Percentiles rank a stretch among this genome's conserved stretches.
These are phyloP conservation scores for Raphanus hybrid DNA, from an alignment of 441 rosid genomes.

Conservation along the genomic window DNA sequence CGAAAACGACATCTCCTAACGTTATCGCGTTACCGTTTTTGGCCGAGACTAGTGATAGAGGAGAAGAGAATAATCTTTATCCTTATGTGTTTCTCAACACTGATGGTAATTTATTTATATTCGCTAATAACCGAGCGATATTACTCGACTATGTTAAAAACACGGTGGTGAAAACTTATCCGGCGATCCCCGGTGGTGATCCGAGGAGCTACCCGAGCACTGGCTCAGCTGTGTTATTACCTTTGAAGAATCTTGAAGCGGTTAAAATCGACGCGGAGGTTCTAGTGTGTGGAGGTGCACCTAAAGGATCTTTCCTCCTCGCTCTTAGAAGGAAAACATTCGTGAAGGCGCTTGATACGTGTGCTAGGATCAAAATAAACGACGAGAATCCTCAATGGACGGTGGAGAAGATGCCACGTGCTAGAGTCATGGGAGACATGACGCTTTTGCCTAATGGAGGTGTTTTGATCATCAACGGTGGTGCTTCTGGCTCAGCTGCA, in stretches of 20 bases:
- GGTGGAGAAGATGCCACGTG: slow-evolving; percentile 58
- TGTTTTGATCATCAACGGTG: slow-evolving; percentile 58
- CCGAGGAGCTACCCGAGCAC: slow-evolving; percentile 63
- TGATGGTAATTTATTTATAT: slow-evolving; percentile 57
- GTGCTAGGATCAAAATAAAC: slow-evolving; percentile 55
- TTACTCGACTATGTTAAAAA: slow-evolving; percentile 49
- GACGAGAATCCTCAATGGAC: slow-evolving; percentile 57
- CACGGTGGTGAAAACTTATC: slow-evolving; percentile 51
- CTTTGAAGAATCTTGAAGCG: slow-evolving; percentile 45
- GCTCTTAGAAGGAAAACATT: slow-evolving; percentile 36
- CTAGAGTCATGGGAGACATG: slow-evolving; percentile 69
- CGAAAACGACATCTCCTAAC: slow-evolving; percentile 42
- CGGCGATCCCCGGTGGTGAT: slow-evolving; percentile 54
- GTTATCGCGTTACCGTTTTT: slow-evolving; percentile 48
- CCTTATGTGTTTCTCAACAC: slow-evolving; percentile 54
- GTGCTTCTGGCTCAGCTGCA: slow-evolving; percentile 49
- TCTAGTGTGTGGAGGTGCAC: slow-evolving; percentile 64
- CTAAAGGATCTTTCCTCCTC: slow-evolving; percentile 43
- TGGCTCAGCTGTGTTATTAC: slow-evolving; percentile 61
- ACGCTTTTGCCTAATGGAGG: slow-evolving; percentile 54
- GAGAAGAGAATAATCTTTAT: slow-evolving; percentile 56
- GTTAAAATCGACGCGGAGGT: slow-evolving; percentile 44
- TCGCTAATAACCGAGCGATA: slow-evolving; percentile 64
- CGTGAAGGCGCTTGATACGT: slow-evolving; percentile 48
- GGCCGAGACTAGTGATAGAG: slow-evolving; percentile 49